Percentiles rank a stretch among this genome's conserved stretches.
phyloP scores from a whole-genome alignment of 2,329 filamentous ascomycete species.

The Clarireedia homoeocarpa region DNA sequence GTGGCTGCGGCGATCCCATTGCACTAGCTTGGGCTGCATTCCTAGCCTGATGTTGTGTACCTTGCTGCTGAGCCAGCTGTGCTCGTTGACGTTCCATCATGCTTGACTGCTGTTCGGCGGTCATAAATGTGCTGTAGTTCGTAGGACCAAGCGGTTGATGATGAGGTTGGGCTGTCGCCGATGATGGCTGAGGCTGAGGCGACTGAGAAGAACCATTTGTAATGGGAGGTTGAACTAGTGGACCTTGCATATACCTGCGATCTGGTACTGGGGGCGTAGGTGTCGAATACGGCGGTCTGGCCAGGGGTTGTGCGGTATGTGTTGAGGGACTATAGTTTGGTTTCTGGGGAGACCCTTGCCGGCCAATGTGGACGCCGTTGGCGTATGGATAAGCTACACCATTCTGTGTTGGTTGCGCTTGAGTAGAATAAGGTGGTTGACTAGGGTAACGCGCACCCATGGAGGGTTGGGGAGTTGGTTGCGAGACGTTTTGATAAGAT shows the following conservation, averaged over 20 bases:
- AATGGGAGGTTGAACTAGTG: constrained; percentile 14
- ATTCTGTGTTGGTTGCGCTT: constrained; percentile 23
- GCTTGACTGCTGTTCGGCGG: constrained; percentile 27
- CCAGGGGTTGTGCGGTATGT: constrained; percentile 15
- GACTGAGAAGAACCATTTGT: constrained; percentile 23
- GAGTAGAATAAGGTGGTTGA: constrained; percentile 22
- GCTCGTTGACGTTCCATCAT: constrained; percentile 32
- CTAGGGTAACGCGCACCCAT: constrained; percentile 23
- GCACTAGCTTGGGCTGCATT: constrained; percentile 23
- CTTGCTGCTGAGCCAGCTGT: constrained; percentile 30
- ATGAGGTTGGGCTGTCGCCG: neutral
- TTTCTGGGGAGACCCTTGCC: constrained; percentile 27
- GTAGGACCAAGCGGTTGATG: neutral
- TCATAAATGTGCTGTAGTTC: constrained; percentile 26
- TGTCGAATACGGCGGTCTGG: constrained; percentile 19
- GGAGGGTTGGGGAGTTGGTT: constrained; percentile 17
- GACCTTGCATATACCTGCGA: constrained; percentile 18
- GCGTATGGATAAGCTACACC: constrained; percentile 23
- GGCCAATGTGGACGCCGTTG: constrained; percentile 18
- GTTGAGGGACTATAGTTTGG: constrained; percentile 23
- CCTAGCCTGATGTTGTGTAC: constrained; percentile 25
- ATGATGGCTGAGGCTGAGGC: constrained; percentile 16
- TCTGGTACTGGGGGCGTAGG: constrained; percentile 18
- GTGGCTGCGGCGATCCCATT: constrained; percentile 20
- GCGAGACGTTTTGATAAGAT: constrained; percentile 20